A percentile compares a stretch with the other conserved stretches of the same genome.
phyloP scores from a whole-genome alignment of 371 early-diverging fungal genomes.

The Lichtheimia ramosa region DNA sequence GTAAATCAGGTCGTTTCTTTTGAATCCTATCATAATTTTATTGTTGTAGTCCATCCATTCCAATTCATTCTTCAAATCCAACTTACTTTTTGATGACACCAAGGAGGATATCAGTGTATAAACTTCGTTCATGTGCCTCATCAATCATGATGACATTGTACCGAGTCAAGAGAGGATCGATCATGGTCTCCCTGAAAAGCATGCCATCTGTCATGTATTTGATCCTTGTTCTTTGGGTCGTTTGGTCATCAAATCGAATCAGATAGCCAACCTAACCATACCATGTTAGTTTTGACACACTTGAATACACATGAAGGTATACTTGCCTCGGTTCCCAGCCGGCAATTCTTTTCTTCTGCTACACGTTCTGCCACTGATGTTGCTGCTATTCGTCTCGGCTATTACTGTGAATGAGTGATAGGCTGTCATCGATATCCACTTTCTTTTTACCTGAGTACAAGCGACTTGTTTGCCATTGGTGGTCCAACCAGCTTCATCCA shows the following conservation, averaged over 20 bases:
- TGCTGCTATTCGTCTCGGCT: conserved; percentile 97
- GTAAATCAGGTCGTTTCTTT: conserved; percentile 61
- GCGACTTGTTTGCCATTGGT: conserved; percentile 65
- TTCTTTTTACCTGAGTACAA: conserved; percentile 63
- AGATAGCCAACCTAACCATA: conserved; percentile 49
- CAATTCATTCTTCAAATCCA: neutral
- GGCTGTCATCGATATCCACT: no score
- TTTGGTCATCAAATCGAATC: conserved; percentile 78
- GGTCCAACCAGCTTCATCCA: conserved; percentile 73
- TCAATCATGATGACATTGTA: conserved; percentile 91
- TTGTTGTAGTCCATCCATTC: neutral
- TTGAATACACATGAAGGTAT: neutral
- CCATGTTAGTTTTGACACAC: no score
- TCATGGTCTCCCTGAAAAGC: conserved; percentile 75
- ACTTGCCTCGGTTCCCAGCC: conserved; percentile 78
- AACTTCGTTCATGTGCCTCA: conserved; percentile 91
- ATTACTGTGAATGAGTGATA: no score
- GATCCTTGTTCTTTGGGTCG: conserved; percentile 66
- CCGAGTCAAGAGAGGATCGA: conserved; percentile 72
- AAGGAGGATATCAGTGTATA: conserved; percentile 85
- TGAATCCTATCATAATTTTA: conserved; percentile 46
- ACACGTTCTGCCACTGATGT: conserved; percentile 96
- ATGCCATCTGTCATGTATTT: conserved; percentile 94
- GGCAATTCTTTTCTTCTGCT: conserved; percentile 84
- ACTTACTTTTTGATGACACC: conserved; percentile 75